Evolutionary conservation across 2,329 filamentous ascomycete genomes (phyloP).

Genomic region (Talaromyces sp.): DNA sequence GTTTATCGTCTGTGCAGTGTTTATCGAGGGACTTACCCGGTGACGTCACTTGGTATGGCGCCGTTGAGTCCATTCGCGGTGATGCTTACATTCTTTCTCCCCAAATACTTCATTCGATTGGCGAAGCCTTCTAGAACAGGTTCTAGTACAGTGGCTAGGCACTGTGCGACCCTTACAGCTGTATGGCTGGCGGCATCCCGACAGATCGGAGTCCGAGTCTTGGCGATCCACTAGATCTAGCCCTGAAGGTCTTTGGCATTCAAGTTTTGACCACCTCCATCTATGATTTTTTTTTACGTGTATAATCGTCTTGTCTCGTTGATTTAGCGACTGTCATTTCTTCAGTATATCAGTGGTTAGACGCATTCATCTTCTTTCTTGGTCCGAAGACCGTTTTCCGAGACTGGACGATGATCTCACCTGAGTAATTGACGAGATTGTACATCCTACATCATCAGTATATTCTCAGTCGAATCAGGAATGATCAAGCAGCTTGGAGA

Average conservation of each 20-base stretch:
- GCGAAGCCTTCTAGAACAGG: background rate
- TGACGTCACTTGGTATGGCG: background rate
- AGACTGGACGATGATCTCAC: background rate
- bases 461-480: background rate
- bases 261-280: background rate
- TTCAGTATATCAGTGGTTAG: no score
- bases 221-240: conserved; percentile 1
- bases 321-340: background rate
- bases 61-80: background rate
- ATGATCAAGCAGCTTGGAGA: background rate
- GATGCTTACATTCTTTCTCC: background rate
- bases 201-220: background rate
- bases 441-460: background rate
- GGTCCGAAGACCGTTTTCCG: background rate
- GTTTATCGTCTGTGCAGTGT: background rate
- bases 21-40: background rate
- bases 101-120: background rate
- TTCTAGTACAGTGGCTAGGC: background rate
- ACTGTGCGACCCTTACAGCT: background rate
- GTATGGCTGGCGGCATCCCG: background rate
- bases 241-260: background rate
- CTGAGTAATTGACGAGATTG: background rate
- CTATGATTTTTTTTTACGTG: background rate
- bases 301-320: background rate
- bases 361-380: background rate